phyloP scores from a whole-genome alignment of 352 stramenopile species.

The Phytophthora chlamydospora region DNA sequence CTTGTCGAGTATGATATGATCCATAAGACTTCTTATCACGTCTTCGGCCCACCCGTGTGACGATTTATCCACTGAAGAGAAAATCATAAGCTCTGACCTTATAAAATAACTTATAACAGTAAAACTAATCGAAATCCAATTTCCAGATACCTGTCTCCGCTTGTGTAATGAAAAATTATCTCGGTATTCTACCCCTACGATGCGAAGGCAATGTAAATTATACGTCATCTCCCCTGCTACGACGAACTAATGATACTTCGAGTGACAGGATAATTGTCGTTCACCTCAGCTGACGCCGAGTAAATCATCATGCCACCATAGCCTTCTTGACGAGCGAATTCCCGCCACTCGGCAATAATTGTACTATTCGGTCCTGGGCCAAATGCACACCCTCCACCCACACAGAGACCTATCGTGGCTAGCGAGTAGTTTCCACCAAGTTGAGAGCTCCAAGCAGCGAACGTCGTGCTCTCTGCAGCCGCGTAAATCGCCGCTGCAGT shows the following conservation, averaged over 20 bases:
- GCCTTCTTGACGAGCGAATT: slow-evolving; percentile 39
- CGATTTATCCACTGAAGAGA: too few species aligned
- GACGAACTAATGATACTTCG: slow-evolving; percentile 45
- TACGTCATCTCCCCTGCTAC: background rate
- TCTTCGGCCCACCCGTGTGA: too few species aligned
- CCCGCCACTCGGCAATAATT: slow-evolving; percentile 60
- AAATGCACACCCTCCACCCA: slow-evolving; percentile 58
- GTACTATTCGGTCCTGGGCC: slow-evolving; percentile 62
- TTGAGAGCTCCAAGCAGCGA: slow-evolving; percentile 54
- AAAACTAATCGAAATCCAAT: too few species aligned
- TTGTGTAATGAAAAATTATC: too few species aligned
- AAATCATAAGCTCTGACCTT: too few species aligned
- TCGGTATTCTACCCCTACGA: too few species aligned
- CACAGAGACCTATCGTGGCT: slow-evolving; percentile 67
- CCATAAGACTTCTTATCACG: too few species aligned
- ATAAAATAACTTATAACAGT: too few species aligned
- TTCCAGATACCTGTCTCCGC: too few species aligned
- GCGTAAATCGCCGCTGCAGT: slow-evolving; percentile 59
- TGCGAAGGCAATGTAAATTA: too few species aligned
- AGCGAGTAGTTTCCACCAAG: slow-evolving; percentile 52
- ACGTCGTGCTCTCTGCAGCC: slow-evolving; percentile 58
- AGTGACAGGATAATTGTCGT: slow-evolving; percentile 55
- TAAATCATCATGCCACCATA: slow-evolving; percentile 83
- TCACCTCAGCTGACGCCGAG: slow-evolving; percentile 59
- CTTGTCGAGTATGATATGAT: too few species aligned